Evolutionary conservation across 495 filamentous ascomycete species (phyloP).

Genomic region (Aspergillus panamensis): DNA sequence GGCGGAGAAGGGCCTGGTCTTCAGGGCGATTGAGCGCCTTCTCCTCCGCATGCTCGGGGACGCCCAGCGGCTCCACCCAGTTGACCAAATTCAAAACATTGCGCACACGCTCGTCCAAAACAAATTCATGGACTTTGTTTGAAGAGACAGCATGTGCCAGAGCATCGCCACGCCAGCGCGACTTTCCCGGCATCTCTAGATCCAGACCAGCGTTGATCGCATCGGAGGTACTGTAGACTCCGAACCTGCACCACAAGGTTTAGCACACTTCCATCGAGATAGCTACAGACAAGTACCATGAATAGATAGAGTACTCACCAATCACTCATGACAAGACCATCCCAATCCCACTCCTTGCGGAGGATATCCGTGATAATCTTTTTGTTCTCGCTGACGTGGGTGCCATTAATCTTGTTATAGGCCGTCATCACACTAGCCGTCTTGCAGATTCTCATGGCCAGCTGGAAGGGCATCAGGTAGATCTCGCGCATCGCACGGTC

Average conservation of each 20-base stretch:
- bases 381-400: slow-evolving; percentile 64
- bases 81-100: slow-evolving; percentile 64
- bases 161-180: slow-evolving; percentile 59
- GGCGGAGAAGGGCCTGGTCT: slow-evolving; percentile 62
- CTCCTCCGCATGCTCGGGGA: slow-evolving; percentile 58
- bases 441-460: slow-evolving; percentile 61
- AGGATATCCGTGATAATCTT: slow-evolving; percentile 60
- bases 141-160: slow-evolving; percentile 56
- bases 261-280: not conserved
- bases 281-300: no score
- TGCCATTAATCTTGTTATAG: slow-evolving; percentile 73
- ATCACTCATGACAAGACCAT: slow-evolving; percentile 68
- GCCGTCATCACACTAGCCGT: slow-evolving; percentile 70
- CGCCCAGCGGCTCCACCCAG: slow-evolving; percentile 55
- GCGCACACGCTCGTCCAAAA: slow-evolving; percentile 60
- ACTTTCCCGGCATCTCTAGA: slow-evolving; percentile 71
- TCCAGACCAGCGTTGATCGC: slow-evolving; percentile 67
- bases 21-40: slow-evolving; percentile 61
- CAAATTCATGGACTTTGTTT: slow-evolving; percentile 55
- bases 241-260: slow-evolving; percentile 37
- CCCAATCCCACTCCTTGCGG: slow-evolving; percentile 67
- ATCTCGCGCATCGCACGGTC: slow-evolving; percentile 73
- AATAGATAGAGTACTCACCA: slow-evolving; percentile 48
- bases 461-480: slow-evolving; percentile 70
- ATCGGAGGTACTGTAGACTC: slow-evolving; percentile 65